Base-by-base conservation (phyloP, 106 monocot species). In the Dendrobium nobile region DNA sequence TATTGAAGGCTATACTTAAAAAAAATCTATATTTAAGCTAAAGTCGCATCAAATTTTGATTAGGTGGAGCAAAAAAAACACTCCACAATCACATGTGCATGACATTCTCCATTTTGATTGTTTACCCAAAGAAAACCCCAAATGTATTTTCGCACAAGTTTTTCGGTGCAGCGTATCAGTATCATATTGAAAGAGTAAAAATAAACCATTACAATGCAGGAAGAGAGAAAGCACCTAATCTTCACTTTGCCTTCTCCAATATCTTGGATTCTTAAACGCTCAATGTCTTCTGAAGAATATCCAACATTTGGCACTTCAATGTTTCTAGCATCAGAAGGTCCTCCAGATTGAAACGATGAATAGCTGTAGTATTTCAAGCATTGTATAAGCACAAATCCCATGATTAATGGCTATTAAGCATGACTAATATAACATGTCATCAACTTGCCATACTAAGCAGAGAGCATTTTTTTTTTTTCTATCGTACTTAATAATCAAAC, bases 171-270 rank as follows among this genome's bases (percentile, higher is more conserved):
- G 15, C 13, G 51, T 51, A 51, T 11, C 10, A 51, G 51, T 15
- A 13, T 15, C 51, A 51, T 13, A 15, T 13, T 15, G 51, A 51
- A 51, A 51, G 51, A 51, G 51, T 51, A 51, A 10, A 51, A 3
- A 8, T 27, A 47, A 28, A 37, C n/a, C 33, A 45, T n/a, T 51
- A 22, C 33, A 27, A 54, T 27, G 16, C 72, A 47, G 28, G 44
- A 75, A 22, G 42, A 59, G 47, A 70, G 51, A 72, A 86, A 80
- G 77, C 70, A 97, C 97, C 97, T 94, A 84, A 94, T 97, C 83
- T 94, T 94, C 75, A 97, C 94, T 89, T 92, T 84, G 22, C 94
- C 97, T 81, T 97, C 97, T 78, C 94, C 97, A 54, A 97, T 88
- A 85, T 92, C 94, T 84, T 97, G 97, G 73, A 86, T 81, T 82